phyloP scores from a whole-genome alignment of 257 asterid genomes.

The Verbena officinalis region DNA sequence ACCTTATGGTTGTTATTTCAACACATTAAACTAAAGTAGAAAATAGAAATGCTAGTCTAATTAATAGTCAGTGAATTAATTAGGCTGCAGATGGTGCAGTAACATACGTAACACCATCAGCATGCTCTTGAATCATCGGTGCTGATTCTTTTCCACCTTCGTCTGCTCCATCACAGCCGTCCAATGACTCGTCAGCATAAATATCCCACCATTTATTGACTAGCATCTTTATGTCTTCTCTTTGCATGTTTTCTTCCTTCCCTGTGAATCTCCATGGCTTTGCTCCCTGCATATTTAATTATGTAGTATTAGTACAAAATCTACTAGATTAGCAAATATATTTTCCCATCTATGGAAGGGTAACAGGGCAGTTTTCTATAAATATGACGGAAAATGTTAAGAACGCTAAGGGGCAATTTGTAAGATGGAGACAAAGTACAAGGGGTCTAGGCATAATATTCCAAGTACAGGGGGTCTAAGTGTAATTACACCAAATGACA shows the following conservation, averaged over 20 bases:
- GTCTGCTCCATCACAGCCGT: neutral
- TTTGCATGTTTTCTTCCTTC: conserved; percentile 31
- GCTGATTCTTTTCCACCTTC: neutral
- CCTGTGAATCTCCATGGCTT: conserved; percentile 39
- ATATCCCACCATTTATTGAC: conserved; percentile 35
- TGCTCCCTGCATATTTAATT: conserved; percentile 6
- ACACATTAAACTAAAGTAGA: neutral
- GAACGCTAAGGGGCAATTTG: no score
- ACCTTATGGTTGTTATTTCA: neutral
- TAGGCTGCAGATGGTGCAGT: conserved; percentile 24
- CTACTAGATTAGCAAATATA: no score
- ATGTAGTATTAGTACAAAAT: no score
- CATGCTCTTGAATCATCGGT: neutral
- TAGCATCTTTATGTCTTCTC: conserved; percentile 34
- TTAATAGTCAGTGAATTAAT: neutral
- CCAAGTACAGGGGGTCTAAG: no score
- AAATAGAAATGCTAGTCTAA: neutral
- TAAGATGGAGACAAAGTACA: no score
- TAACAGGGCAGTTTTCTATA: no score
- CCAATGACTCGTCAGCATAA: conserved; percentile 21
- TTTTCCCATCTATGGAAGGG: no score
- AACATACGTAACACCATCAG: neutral
- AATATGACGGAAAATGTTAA: no score
- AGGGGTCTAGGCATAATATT: no score
- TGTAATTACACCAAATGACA: no score